phyloP scores from a whole-genome alignment of 2,329 filamentous ascomycete species.

The Colletotrichum nymphaeae region DNA sequence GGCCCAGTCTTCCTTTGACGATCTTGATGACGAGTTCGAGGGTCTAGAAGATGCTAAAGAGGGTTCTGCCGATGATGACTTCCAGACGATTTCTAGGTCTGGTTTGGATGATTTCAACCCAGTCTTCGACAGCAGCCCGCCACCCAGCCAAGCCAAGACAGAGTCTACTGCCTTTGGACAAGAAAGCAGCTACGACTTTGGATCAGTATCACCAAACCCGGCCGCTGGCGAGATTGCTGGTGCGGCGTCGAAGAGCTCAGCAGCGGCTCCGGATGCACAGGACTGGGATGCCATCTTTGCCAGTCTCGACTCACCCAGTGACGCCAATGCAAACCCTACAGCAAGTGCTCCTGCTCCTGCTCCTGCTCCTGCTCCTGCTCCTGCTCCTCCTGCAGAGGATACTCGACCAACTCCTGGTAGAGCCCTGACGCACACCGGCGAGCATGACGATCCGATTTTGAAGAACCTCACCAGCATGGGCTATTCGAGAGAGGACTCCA shows the following conservation, averaged over 20 bases:
- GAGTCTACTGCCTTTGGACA: constrained; percentile 64
- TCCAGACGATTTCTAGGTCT: constrained; percentile 78
- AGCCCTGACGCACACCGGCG: constrained; percentile 77
- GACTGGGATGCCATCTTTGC: constrained; percentile 98
- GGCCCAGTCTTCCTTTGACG: constrained; percentile 72
- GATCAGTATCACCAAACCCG: constrained; percentile 53
- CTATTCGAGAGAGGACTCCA: constrained; percentile 78
- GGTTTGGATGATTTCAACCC: constrained; percentile 83
- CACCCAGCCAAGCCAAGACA: constrained; percentile 64
- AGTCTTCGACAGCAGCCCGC: constrained; percentile 79
- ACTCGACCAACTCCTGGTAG: constrained; percentile 60
- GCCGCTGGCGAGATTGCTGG: constrained; percentile 49
- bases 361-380: constrained; percentile 4
- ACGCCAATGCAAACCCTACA: constrained; percentile 38
- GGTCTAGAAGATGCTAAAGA: constrained; percentile 88
- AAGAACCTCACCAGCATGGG: constrained; percentile 93
- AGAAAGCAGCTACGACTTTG: constrained; percentile 71
- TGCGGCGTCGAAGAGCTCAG: constrained; percentile 45
- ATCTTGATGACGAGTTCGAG: constrained; percentile 84
- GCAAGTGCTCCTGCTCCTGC: constrained; percentile 34
- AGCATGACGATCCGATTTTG: constrained; percentile 90
- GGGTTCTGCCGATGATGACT: constrained; percentile 82
- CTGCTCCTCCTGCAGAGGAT: constrained; percentile 28
- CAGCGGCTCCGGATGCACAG: constrained; percentile 63
- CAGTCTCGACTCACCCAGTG: constrained; percentile 71